Base-by-base conservation (phyloP, 2,329 filamentous ascomycete genomes). In the Remersonia thermophila region DNA sequence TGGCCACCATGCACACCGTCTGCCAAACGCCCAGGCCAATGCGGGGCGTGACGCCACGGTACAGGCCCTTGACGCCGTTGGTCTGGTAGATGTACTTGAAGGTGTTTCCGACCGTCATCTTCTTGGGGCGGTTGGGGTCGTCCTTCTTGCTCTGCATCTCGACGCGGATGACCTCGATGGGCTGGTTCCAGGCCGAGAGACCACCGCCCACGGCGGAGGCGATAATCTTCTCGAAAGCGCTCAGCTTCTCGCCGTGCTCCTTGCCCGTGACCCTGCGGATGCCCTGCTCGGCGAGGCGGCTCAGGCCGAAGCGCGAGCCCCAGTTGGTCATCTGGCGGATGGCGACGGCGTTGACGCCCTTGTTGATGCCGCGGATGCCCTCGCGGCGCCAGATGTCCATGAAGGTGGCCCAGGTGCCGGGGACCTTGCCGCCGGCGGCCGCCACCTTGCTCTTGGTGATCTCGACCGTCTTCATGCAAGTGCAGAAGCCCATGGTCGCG, bases 391-490 rank as follows among this genome's bases (percentile, higher is more conserved):
- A 98, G 62, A 98, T 98, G 57, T 83, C 80, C 80, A 89, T 91
- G 64, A 98, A 98, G 41, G 91, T 96, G 51, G 77, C 73, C 61
- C 93, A 93, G 48, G 91, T 96, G 54, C 84, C 78, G n/a, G 77
- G 83, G 16, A 85, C 83, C 67, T 85, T 84, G 48, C 80, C 76
- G 51, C 91, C 91, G 30, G 77, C 49, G 25, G 84, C 80, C 11
- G 84, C 86, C 56, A 91, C 70, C 75, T 96, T 96, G 72, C 91
- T 82, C 68, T 95, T 93, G 57, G 91, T 98, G 65, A 98, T 98
- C 65, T 98, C 91, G 49, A 96, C 91, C 46, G 91, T 98, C 79
- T 98, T 98, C 91, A 98, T 98, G 76, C 91, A 98, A 44, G 91
- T 98, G 67, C 91, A 98, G 78, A 98, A 98, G 51, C 91, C 91